Conservation (phyloP, 495 filamentous ascomycete genomes). For the Talaromyces ruber region DNA sequence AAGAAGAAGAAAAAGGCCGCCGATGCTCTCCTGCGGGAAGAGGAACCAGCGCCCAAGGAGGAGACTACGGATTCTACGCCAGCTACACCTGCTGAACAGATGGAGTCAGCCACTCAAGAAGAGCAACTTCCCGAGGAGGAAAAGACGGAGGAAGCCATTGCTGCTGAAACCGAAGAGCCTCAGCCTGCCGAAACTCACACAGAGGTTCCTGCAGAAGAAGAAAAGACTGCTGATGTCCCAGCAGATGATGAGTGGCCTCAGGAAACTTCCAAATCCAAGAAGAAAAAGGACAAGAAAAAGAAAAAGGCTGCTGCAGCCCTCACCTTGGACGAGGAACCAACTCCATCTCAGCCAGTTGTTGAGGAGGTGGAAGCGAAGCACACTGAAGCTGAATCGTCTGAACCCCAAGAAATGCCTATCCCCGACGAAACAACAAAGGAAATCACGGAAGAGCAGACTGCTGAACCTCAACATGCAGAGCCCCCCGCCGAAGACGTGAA, state of each 20-base stretch:
- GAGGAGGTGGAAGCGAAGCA: neutral
- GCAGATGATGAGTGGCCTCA: neutral
- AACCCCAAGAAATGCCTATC: neutral
- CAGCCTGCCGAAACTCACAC: neutral
- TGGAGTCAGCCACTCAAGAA: neutral
- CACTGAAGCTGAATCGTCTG: neutral
- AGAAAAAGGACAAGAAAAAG: constrained; percentile 5
- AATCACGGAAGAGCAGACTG: neutral
- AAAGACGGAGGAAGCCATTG: neutral
- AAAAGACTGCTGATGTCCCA: neutral
- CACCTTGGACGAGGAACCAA: neutral
- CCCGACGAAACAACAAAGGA: neutral
- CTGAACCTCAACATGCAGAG: neutral
- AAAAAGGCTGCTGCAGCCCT: neutral
- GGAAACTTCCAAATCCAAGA: neutral
- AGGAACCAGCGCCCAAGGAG: neutral
- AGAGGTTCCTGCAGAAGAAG: neutral
- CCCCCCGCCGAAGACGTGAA: neutral
- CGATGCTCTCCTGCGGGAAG: neutral
- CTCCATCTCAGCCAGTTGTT: neutral
- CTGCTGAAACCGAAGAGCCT: neutral
- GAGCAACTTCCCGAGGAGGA: neutral
- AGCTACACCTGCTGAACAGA: neutral
- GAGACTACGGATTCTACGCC: neutral
- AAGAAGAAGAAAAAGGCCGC: constrained; percentile 3